Conservation (phyloP, 441 rosid genomes). For the Dalechampia spathulata region DNA sequence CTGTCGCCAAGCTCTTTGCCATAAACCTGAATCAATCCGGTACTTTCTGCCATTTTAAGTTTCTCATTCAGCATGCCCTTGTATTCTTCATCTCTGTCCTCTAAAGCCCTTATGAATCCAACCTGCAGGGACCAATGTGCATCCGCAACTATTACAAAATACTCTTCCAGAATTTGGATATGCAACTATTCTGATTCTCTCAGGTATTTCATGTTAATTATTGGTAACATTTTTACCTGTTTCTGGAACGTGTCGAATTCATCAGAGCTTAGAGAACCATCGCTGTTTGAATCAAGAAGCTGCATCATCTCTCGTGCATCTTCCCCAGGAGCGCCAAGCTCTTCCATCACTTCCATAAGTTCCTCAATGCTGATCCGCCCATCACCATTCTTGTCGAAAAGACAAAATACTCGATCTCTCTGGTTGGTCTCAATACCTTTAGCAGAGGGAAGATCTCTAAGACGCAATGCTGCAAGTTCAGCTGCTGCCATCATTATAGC, state of each 20-base stretch:
- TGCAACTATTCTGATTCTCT: too few species aligned
- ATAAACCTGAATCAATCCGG: constrained; percentile 48
- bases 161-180: too few species aligned
- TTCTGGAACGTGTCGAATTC: constrained; percentile 80
- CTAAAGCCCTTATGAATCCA: constrained; percentile 64
- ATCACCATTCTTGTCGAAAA: constrained; percentile 86
- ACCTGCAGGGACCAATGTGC: constrained; percentile 34
- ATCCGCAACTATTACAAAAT: too few species aligned
- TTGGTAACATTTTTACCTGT: constrained; percentile 39
- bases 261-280: constrained; percentile 88
- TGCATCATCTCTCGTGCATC: constrained; percentile 95
- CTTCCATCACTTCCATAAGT: constrained; percentile 94
- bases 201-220: too few species aligned
- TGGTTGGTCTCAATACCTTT: constrained; percentile 44
- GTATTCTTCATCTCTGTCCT: constrained; percentile 59
- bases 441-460: constrained; percentile 63
- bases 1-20: constrained; percentile 47
- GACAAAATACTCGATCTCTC: constrained; percentile 62
- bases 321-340: constrained; percentile 91
- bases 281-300: constrained; percentile 89
- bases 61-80: constrained; percentile 52
- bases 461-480: constrained; percentile 86
- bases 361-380: constrained; percentile 97
- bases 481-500: constrained; percentile 96
- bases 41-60: constrained; percentile 40